phyloP scores from a whole-genome alignment of 306 rosid genomes.

The Hylodesmum podocarpum region DNA sequence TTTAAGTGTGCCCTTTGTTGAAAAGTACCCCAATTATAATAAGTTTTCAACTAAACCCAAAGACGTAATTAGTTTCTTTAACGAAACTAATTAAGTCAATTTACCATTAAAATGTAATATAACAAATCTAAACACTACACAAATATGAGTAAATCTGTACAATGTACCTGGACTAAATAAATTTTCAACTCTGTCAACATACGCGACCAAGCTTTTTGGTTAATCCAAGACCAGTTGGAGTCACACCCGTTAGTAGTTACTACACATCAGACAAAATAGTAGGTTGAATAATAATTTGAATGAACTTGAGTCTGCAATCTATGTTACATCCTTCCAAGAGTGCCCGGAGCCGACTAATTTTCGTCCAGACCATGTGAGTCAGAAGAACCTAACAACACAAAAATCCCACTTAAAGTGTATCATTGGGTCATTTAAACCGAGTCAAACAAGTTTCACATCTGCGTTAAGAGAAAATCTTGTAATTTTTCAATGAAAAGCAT shows the following conservation, averaged over 20 bases:
- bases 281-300: conserved; percentile 3
- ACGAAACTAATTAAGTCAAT: too few relatives aligned
- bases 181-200: background rate
- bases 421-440: background rate
- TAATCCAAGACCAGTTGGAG: conserved; percentile 5
- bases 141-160: background rate
- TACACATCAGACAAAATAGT: background rate
- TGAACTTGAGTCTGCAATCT: conserved; percentile 6
- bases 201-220: background rate
- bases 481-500: background rate
- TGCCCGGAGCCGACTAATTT: background rate
- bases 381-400: conserved; percentile 5
- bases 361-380: background rate
- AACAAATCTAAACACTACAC: background rate
- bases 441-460: background rate
- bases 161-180: background rate
- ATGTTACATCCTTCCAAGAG: background rate
- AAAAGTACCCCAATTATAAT: too few relatives aligned
- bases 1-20: too few relatives aligned
- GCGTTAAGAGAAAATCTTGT: background rate
- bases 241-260: background rate
- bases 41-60: too few relatives aligned
- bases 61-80: too few relatives aligned
- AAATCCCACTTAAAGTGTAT: background rate
- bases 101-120: background rate